Evolutionary conservation across 2,329 filamentous ascomycete genomes (phyloP).

Genomic region (Endothia cerciana): DNA sequence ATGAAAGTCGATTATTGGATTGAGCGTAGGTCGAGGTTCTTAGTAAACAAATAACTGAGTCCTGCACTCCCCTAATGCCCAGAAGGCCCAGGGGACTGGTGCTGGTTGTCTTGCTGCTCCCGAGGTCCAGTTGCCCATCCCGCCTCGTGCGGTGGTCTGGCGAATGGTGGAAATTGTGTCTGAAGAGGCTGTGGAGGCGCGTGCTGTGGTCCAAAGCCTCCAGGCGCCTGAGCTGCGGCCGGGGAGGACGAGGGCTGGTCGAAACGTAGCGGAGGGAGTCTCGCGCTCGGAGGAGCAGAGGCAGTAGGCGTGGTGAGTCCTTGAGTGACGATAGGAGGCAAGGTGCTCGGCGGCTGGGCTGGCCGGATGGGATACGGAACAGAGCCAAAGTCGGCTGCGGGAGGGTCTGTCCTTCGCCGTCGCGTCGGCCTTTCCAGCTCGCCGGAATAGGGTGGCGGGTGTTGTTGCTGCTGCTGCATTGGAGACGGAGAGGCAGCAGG

Average conservation of each 20-base stretch:
- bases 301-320: constrained; percentile 19
- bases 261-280: constrained; percentile 55
- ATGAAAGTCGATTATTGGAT: background rate
- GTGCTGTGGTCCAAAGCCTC: constrained; percentile 10
- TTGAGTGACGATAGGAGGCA: constrained; percentile 45
- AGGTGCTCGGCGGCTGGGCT: constrained; percentile 36
- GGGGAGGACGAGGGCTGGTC: constrained; percentile 41
- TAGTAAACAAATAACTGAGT: too few relatives aligned
- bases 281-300: constrained; percentile 41
- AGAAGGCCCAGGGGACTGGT: constrained; percentile 4
- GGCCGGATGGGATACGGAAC: constrained; percentile 47
- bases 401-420: constrained; percentile 50
- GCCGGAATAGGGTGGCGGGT: constrained; percentile 29
- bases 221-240: constrained; percentile 32
- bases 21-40: background rate
- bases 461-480: constrained; percentile 30
- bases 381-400: constrained; percentile 33
- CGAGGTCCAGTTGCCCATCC: constrained; percentile 43
- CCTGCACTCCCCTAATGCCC: background rate
- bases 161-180: constrained; percentile 31
- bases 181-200: constrained; percentile 28
- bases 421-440: constrained; percentile 51
- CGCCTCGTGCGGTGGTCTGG: constrained; percentile 42
- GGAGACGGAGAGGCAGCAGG: constrained; percentile 35
- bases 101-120: constrained; percentile 18